Conservation (phyloP, 371 early-diverging fungal species). For the Cokeromyces recurvatus region DNA sequence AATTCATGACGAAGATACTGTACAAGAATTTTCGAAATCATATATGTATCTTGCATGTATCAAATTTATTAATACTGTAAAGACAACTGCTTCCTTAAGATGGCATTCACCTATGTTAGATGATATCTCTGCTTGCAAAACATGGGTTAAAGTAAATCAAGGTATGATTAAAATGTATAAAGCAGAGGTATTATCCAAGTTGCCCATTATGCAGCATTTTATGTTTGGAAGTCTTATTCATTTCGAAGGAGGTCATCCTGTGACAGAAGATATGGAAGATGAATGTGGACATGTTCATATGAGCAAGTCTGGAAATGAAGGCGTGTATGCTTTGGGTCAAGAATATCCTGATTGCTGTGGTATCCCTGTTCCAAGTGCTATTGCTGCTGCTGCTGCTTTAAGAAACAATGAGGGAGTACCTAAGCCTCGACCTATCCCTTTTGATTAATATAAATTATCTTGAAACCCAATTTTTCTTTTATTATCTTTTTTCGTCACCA, state of each 20-base stretch:
- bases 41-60: constrained; percentile 95
- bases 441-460: constrained; percentile 51
- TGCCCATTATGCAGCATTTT: constrained; percentile 99
- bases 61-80: constrained; percentile 76
- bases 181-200: constrained; percentile 92
- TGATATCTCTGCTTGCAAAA: constrained; percentile 90
- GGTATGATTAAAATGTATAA: constrained; percentile 99
- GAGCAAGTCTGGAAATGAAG: constrained; percentile 13
- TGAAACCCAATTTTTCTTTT: no score
- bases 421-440: constrained; percentile 42
- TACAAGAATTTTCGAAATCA: constrained; percentile 76
- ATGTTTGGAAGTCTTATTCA: constrained; percentile 79
- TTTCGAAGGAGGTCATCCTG: constrained; percentile 50
- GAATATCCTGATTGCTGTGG: constrained; percentile 93
- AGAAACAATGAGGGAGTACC: constrained; percentile 12
- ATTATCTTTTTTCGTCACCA: no score
- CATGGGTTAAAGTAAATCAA: constrained; percentile 91
- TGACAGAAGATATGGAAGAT: constrained; percentile 43
- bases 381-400: constrained; percentile 73
- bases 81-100: constrained; percentile 56
- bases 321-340: constrained; percentile 89
- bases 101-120: constrained; percentile 97
- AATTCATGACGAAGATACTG: constrained; percentile 77
- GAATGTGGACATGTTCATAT: constrained; percentile 43
- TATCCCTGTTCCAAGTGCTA: constrained; percentile 90